Percentiles rank a stretch among this genome's conserved stretches.
Evolutionary conservation across 495 filamentous ascomycete genomes (phyloP).

Genomic region (Daldinia grandis): DNA sequence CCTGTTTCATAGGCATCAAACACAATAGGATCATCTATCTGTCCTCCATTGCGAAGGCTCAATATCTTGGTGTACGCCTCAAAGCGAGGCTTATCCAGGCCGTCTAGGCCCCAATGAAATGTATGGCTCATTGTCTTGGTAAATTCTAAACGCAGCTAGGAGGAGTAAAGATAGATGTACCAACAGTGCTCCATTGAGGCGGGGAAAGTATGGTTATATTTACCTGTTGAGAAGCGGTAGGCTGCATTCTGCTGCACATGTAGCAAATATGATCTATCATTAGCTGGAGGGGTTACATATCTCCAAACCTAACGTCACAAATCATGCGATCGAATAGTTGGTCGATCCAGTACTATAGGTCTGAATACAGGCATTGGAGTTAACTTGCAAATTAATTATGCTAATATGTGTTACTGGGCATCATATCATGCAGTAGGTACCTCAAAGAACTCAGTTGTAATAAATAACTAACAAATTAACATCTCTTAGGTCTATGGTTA

Average conservation of each 20-base stretch:
- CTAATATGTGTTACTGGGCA: too few species aligned
- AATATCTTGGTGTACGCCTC: conserved; percentile 5
- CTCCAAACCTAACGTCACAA: background rate
- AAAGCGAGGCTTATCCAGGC: background rate
- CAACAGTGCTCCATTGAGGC: background rate
- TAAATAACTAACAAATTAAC: too few species aligned
- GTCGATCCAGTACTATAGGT: background rate
- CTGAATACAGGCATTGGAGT: too few species aligned
- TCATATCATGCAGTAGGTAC: too few species aligned
- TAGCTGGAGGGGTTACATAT: background rate
- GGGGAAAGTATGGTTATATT: background rate
- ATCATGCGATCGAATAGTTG: background rate
- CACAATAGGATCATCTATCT: background rate
- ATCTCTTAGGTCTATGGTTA: too few species aligned
- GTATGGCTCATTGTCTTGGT: background rate
- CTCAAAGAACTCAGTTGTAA: too few species aligned
- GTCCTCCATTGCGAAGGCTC: conserved; percentile 7
- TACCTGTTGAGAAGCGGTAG: background rate
- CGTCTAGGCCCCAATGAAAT: background rate
- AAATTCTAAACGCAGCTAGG: background rate
- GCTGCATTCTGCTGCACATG: background rate
- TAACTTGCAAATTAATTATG: too few species aligned
- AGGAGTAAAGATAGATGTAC: background rate
- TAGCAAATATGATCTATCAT: background rate
- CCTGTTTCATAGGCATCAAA: background rate